These are phyloP conservation scores for Eucalyptus leucophloia DNA, from an alignment of 345 rosid genomes.

Conservation along the genomic window DNA sequence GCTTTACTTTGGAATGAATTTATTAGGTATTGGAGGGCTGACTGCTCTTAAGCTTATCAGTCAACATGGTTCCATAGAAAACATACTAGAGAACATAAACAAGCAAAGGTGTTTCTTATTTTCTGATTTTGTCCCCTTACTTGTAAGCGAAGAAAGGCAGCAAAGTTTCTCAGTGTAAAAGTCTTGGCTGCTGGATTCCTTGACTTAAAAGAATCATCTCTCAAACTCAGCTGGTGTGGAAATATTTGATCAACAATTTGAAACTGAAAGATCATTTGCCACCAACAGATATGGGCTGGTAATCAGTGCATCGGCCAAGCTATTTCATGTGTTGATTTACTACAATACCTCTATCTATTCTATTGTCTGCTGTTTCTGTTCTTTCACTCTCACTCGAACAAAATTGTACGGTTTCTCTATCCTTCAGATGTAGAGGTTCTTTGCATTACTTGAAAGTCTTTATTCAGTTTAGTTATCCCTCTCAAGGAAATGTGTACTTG, in stretches of 20 bases:
- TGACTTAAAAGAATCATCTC: neutral
- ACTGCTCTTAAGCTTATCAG: constrained; percentile 84
- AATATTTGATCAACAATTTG: neutral
- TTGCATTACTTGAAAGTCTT: neutral
- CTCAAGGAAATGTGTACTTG: neutral
- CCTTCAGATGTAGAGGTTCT: neutral
- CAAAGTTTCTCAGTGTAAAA: neutral
- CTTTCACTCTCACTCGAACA: neutral
- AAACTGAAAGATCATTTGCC: neutral
- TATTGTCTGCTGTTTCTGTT: neutral
- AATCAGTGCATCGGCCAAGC: neutral
- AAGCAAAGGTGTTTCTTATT: neutral
- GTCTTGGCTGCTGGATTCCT: neutral
- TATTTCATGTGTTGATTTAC: neutral
- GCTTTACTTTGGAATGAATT: neutral
- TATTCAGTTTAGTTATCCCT: neutral
- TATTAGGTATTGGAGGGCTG: constrained; percentile 63
- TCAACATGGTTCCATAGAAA: neutral
- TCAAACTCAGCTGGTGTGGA: neutral
- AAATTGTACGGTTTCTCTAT: neutral
- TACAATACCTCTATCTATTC: neutral
- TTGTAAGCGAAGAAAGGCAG: neutral
- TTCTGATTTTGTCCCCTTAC: neutral
- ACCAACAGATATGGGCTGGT: neutral
- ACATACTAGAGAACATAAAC: too few relatives aligned